Conservation (phyloP, 192 early-diverging fungal genomes). For the Backusella parvicylindrica region DNA sequence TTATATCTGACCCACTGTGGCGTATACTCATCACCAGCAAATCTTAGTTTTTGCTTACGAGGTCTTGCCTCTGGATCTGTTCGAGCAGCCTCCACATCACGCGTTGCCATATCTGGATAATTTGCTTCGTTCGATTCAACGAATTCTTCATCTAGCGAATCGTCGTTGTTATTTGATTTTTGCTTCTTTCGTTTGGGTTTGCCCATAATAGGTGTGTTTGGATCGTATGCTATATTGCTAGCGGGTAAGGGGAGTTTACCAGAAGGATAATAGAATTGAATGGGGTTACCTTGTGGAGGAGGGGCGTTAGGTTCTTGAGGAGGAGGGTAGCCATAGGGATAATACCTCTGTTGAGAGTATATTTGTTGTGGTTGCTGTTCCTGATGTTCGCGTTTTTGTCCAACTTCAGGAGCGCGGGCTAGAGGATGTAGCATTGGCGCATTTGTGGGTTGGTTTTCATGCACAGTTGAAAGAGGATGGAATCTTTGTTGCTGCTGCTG, state of each 20-base stretch:
- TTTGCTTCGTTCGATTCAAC: conserved; percentile 14
- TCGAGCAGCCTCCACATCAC: conserved; percentile 40
- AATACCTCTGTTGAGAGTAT: not conserved
- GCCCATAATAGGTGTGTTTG: not conserved
- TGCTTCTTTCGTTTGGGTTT: conserved; percentile 16
- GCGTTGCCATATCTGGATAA: conserved; percentile 23
- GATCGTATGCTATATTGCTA: not conserved
- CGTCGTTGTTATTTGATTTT: not conserved
- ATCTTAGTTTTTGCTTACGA: conserved; percentile 67
- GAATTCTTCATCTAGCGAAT: not conserved
- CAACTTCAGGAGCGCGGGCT: conserved; percentile 5
- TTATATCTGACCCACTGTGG: conserved; percentile 77
- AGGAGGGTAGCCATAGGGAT: not conserved
- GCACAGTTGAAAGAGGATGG: not conserved
- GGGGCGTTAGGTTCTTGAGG: not conserved
- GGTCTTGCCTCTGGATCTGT: conserved; percentile 51
- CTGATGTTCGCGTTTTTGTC: conserved; percentile 13
- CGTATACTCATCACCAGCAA: conserved; percentile 73
- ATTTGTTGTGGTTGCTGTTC: conserved; percentile 1
- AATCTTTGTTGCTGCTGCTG: not conserved
- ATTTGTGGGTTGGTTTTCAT: not conserved
- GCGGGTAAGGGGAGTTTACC: conserved; percentile 14
- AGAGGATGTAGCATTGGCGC: conserved; percentile 16
- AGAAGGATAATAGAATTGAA: conserved; percentile 8
- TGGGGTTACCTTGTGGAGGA: not conserved